These are phyloP conservation scores for Apostasia shenzhenica DNA, from an alignment of 106 monocot species.

Conservation along the genomic window DNA sequence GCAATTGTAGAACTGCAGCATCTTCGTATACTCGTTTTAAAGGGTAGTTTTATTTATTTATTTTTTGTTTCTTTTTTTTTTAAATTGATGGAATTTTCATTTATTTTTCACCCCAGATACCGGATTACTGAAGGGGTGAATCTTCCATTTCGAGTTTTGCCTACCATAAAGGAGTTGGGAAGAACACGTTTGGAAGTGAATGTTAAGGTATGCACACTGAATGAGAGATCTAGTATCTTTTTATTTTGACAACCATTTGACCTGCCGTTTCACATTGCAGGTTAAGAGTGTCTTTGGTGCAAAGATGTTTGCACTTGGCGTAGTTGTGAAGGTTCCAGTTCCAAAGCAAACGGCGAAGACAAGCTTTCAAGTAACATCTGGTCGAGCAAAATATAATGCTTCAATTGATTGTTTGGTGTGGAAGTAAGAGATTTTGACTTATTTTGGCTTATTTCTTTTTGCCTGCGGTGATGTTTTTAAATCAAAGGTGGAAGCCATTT, in stretches of 20 bases:
- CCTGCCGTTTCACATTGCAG: conserved; percentile 25
- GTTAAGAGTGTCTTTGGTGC: conserved; percentile 98
- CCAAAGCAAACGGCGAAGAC: conserved; percentile 99
- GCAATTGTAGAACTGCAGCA: too few species aligned
- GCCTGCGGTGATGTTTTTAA: neutral
- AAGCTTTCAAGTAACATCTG: conserved; percentile 96
- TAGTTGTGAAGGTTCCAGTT: conserved; percentile 95
- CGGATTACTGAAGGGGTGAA: conserved; percentile 99
- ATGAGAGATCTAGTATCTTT: neutral
- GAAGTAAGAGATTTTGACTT: conserved; percentile 65
- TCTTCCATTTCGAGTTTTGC: conserved; percentile 96
- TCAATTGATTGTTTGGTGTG: conserved; percentile 91
- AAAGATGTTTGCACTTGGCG: conserved; percentile 99
- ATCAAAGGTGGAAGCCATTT: neutral
- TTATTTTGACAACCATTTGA: neutral
- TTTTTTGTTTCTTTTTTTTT: too few species aligned
- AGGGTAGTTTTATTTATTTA: too few species aligned
- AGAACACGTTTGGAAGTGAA: conserved; percentile 96
- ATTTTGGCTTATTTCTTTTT: neutral
- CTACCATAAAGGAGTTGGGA: conserved; percentile 95
- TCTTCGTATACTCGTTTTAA: too few species aligned
- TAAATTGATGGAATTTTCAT: too few species aligned
- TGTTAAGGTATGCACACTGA: conserved; percentile 67
- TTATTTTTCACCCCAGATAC: conserved; percentile 38
- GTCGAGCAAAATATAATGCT: conserved; percentile 98